Conservation (phyloP, 805 yeast genomes). For the Pichia thaimueangensis region DNA sequence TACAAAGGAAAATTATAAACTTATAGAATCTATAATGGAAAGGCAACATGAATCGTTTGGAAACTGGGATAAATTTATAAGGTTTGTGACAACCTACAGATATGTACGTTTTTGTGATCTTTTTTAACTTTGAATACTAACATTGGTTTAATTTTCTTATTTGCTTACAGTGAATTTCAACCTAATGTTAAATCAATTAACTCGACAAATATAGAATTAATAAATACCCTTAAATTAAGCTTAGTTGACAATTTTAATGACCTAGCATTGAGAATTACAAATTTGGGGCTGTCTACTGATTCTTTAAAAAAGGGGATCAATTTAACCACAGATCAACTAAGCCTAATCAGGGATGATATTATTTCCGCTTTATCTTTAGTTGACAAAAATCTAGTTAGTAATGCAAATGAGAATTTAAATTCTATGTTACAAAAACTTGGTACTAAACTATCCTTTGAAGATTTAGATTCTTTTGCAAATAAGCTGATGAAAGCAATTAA, state of each 20-base stretch:
- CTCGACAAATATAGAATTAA: neutral
- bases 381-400: constrained; percentile 2
- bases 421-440: neutral
- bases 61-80: neutral
- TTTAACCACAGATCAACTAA: neutral
- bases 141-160: neutral
- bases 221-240: neutral
- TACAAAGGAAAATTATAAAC: constrained; percentile 1
- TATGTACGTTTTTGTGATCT: neutral
- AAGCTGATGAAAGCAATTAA: neutral
- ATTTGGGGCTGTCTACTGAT: neutral
- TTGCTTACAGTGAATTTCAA: neutral
- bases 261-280: neutral
- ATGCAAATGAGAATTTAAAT: neutral
- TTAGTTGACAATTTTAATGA: constrained; percentile 4
- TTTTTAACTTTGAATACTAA: neutral
- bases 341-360: neutral
- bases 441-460: neutral
- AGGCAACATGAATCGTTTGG: neutral
- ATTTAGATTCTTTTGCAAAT: neutral
- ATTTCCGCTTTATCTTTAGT: constrained; percentile 4
- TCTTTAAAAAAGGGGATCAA: neutral
- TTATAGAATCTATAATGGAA: neutral
- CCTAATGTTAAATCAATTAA: neutral
- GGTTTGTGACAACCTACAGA: neutral